Percentiles rank a stretch among this genome's conserved stretches.
phyloP scores from a whole-genome alignment of 768 basidiomycete species.

The Tremella mesenterica region DNA sequence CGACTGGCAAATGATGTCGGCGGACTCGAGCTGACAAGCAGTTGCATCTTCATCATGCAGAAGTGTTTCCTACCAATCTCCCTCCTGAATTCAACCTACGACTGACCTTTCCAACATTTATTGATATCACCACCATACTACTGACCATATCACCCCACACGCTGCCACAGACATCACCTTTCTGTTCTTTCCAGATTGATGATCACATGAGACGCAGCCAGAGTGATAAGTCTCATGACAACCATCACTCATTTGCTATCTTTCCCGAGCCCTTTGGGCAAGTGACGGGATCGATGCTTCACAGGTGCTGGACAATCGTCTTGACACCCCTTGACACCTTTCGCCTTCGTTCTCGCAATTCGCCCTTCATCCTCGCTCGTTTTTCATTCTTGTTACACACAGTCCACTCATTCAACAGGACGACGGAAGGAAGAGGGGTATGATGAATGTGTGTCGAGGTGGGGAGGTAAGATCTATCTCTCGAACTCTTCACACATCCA shows the following conservation, averaged over 20 bases:
- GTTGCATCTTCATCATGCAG: background rate
- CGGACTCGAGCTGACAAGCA: background rate
- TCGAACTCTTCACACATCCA: background rate
- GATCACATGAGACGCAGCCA: background rate
- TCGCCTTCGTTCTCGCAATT: background rate
- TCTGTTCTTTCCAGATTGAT: background rate
- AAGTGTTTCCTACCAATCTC: background rate
- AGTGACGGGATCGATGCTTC: slow-evolving; percentile 35
- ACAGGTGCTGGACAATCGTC: slow-evolving; percentile 41
- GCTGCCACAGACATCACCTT: background rate
- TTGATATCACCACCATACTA: background rate
- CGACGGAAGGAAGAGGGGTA: background rate
- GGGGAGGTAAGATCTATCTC: too few relatives aligned
- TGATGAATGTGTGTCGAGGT: too few relatives aligned
- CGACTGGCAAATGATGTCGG: background rate
- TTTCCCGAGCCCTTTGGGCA: slow-evolving; percentile 13
- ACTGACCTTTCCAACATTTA: background rate
- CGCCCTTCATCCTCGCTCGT: too few relatives aligned
- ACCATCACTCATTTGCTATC: slow-evolving; percentile 45
- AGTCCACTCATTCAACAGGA: too few relatives aligned
- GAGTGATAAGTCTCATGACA: too few relatives aligned
- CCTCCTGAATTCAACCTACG: background rate
- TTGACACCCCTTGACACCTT: background rate
- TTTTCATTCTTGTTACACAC: too few relatives aligned
- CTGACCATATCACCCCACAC: background rate